Evolutionary conservation across 2,329 filamentous ascomycete species (phyloP), one percentile per base, ranked within the genome.

Genomic region (Fusarium sp.): DNA sequence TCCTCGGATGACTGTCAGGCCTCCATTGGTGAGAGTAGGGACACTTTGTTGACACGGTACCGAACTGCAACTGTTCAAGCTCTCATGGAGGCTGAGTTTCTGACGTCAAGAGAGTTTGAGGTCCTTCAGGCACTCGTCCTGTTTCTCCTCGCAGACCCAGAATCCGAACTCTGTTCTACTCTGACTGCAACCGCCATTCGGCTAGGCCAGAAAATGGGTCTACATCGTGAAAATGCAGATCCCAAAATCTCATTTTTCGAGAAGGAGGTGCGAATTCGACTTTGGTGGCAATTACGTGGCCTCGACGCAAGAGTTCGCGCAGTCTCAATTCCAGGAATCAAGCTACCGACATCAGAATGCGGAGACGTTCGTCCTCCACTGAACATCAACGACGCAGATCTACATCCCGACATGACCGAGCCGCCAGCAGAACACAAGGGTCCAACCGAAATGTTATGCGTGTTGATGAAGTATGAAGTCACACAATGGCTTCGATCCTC

Each of bases 401-500:
- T 91, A 3, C 79, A 83, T n/a, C 87, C 88, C 0, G 82, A 83
- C 7, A 88, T 88, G 85, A 80, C 77, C 0, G 83, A 85, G 0
- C 82, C 85, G 1, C 87, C 88, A 0, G 59, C 80, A 2, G 84
- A 87, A 22, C 82, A 87, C 10, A 72, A 76, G 1, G 86, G 86
- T 0, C 89, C 88, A 59, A 91, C 89, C 0, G 88, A 90, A 65
- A 90, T 90, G 86, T 84, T 88, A 0, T 89, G 57, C 2, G 71
- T 79, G 0, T 7, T 79, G 45, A 76, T 80, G 64, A 82, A 82
- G 65, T 81, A 76, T 10, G 78, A 81, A n/a, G 71, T 79, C 8
- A 75, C 71, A 1, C 58, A 66, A 24, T 82, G 78, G 77, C 69
- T 80, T 29, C 73, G 72, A 1, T 66, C 73, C 0, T 81, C 79